Evolutionary conservation across 2,329 filamentous ascomycete species (phyloP).

Genomic region (Raffaelea ambrosiae): DNA sequence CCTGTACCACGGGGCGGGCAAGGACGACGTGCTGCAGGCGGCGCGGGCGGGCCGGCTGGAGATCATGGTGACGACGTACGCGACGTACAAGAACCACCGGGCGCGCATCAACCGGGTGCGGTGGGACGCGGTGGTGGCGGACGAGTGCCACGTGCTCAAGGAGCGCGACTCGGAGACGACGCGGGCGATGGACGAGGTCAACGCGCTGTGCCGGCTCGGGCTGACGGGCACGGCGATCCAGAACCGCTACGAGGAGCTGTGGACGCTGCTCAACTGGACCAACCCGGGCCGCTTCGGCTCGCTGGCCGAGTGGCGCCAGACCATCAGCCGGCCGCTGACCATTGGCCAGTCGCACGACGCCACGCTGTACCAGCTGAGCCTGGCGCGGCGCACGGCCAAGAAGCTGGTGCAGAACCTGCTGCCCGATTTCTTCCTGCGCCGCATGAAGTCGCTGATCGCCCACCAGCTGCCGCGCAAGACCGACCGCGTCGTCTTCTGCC

Average conservation of each 20-base stretch:
- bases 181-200: slow-evolving; percentile 80
- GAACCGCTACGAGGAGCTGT: slow-evolving; percentile 95
- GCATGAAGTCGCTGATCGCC: slow-evolving; percentile 88
- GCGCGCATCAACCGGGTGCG: slow-evolving; percentile 69
- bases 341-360: slow-evolving; percentile 90
- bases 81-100: slow-evolving; percentile 74
- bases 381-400: slow-evolving; percentile 71
- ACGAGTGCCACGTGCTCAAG: slow-evolving; percentile 89
- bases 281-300: slow-evolving; percentile 67
- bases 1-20: slow-evolving; percentile 62
- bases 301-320: slow-evolving; percentile 65
- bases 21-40: slow-evolving; percentile 63
- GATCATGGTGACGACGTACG: slow-evolving; percentile 90
- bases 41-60: slow-evolving; percentile 72
- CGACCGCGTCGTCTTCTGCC: slow-evolving; percentile 91
- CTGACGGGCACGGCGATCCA: slow-evolving; percentile 95
- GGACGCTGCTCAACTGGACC: slow-evolving; percentile 94
- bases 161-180: slow-evolving; percentile 69
- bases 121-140: slow-evolving; percentile 92
- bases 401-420: slow-evolving; percentile 81
- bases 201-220: slow-evolving; percentile 85
- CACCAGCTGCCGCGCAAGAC: slow-evolving; percentile 91
- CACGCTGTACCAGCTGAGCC: slow-evolving; percentile 71
- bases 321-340: slow-evolving; percentile 71
- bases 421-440: slow-evolving; percentile 80